Percentiles rank a stretch among this genome's conserved stretches.
Conservation (phyloP, 2,329 filamentous ascomycete species). For the Aureobasidium lini region DNA sequence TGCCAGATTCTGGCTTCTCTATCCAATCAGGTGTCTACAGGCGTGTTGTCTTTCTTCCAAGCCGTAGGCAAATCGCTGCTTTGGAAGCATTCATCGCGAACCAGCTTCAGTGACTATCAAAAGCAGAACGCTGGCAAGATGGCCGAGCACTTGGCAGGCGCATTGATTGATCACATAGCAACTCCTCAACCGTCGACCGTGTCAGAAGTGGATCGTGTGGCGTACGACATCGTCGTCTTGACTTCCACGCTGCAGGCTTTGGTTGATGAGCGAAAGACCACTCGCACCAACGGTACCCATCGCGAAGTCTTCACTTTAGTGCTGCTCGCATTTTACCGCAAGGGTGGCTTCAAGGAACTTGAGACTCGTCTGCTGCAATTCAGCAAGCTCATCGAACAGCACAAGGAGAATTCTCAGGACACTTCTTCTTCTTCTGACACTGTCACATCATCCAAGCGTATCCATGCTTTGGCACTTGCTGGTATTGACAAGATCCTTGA, state of each 20-base stretch:
- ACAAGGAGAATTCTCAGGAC: slow-evolving; percentile 23
- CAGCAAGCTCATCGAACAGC: slow-evolving; percentile 20
- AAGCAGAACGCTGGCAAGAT: slow-evolving; percentile 55
- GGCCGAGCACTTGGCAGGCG: slow-evolving; percentile 62
- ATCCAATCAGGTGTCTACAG: slow-evolving; percentile 68
- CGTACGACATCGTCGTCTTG: slow-evolving; percentile 76
- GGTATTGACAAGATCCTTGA: slow-evolving; percentile 66
- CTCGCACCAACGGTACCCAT: slow-evolving; percentile 40
- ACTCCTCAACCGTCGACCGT: not conserved
- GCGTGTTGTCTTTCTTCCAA: slow-evolving; percentile 80
- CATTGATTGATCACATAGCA: slow-evolving; percentile 51
- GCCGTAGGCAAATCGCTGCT: slow-evolving; percentile 75
- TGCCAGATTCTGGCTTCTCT: slow-evolving; percentile 69
- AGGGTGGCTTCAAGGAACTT: slow-evolving; percentile 65
- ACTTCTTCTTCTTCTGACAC: not conserved
- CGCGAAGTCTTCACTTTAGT: slow-evolving; percentile 58
- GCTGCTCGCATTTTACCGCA: slow-evolving; percentile 77
- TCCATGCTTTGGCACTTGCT: slow-evolving; percentile 22
- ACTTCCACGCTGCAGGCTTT: slow-evolving; percentile 71
- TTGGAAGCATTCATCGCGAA: slow-evolving; percentile 48
- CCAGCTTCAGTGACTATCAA: slow-evolving; percentile 50
- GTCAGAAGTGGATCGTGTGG: slow-evolving; percentile 24
- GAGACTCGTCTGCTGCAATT: slow-evolving; percentile 41
- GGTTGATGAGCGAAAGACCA: slow-evolving; percentile 51
- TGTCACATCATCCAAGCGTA: slow-evolving; percentile 10